These are phyloP conservation scores for Hyaloscypha bicolor DNA, from an alignment of 495 filamentous ascomycete genomes.

Conservation along the genomic window DNA sequence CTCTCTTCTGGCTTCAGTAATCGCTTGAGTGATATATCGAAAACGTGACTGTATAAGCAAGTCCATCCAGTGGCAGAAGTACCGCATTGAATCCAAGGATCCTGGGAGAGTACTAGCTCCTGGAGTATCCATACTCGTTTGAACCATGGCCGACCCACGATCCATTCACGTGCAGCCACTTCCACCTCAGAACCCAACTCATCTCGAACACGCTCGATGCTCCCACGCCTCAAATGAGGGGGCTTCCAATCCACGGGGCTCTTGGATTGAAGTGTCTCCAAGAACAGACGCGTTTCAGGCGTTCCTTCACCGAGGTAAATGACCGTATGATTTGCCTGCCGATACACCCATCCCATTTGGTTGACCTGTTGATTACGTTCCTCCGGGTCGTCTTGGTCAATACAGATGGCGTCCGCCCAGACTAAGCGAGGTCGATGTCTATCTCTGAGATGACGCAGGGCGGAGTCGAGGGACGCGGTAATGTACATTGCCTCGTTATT, in stretches of 20 bases:
- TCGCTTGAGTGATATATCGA: background rate
- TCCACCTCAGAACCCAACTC: background rate
- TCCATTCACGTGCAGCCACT: background rate
- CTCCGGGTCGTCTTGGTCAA: background rate
- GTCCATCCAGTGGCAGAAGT: background rate
- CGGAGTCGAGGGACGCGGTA: background rate
- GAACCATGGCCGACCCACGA: background rate
- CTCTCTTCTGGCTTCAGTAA: background rate
- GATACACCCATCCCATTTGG: conserved; percentile 1
- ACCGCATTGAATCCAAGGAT: conserved; percentile 6
- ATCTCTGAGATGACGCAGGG: conserved; percentile 7
- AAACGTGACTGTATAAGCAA: background rate
- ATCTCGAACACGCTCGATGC: background rate
- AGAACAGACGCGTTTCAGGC: background rate
- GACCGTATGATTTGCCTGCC: background rate
- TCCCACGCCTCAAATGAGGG: background rate
- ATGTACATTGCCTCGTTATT: conserved; percentile 1
- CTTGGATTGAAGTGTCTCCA: background rate
- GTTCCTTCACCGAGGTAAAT: conserved; percentile 3
- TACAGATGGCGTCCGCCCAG: conserved; percentile 5
- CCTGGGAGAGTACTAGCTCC: background rate
- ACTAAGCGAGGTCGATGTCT: background rate
- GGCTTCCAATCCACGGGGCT: background rate
- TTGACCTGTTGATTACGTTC: conserved; percentile 7
- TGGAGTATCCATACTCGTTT: conserved; percentile 10